Conservation (phyloP, 2,329 filamentous ascomycete genomes). For the Phoma sp. region DNA sequence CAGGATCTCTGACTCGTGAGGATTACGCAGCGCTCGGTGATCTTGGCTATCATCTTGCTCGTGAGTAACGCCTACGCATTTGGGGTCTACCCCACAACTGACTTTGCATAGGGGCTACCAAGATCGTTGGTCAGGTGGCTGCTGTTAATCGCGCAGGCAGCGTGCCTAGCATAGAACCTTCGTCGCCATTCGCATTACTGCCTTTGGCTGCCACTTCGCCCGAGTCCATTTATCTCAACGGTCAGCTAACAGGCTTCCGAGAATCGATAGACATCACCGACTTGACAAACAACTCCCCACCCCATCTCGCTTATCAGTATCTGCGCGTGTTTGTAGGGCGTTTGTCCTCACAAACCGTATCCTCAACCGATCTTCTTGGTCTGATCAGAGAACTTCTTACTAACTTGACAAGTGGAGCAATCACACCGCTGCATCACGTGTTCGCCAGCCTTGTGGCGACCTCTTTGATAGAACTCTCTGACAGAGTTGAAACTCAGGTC, state of each 20-base stretch:
- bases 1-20: conserved; percentile 40
- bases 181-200: conserved; percentile 37
- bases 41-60: conserved; percentile 44
- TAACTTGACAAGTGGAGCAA: conserved; percentile 32
- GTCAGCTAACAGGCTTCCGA: conserved; percentile 37
- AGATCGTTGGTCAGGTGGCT: conserved; percentile 41
- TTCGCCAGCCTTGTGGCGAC: conserved; percentile 46
- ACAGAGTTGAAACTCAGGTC: conserved; percentile 44
- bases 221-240: conserved; percentile 37
- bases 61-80: conserved; percentile 29
- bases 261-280: conserved; percentile 42
- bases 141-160: conserved; percentile 38
- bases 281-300: conserved; percentile 37
- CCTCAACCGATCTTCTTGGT: conserved; percentile 35
- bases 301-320: conserved; percentile 47
- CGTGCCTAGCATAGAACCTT: conserved; percentile 39
- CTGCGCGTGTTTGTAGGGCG: conserved; percentile 43
- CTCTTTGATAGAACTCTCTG: conserved; percentile 42
- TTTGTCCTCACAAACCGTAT: conserved; percentile 26
- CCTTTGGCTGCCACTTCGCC: conserved; percentile 34
- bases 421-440: conserved; percentile 46
- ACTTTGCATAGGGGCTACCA: conserved; percentile 34
- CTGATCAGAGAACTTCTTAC: conserved; percentile 39
- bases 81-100: conserved; percentile 1
- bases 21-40: conserved; percentile 42